A percentile compares a stretch with the other conserved stretches of the same genome.
These are phyloP conservation scores for Pseudocercospora pini-densiflorae DNA, from an alignment of 2,329 filamentous ascomycete species.

Conservation along the genomic window DNA sequence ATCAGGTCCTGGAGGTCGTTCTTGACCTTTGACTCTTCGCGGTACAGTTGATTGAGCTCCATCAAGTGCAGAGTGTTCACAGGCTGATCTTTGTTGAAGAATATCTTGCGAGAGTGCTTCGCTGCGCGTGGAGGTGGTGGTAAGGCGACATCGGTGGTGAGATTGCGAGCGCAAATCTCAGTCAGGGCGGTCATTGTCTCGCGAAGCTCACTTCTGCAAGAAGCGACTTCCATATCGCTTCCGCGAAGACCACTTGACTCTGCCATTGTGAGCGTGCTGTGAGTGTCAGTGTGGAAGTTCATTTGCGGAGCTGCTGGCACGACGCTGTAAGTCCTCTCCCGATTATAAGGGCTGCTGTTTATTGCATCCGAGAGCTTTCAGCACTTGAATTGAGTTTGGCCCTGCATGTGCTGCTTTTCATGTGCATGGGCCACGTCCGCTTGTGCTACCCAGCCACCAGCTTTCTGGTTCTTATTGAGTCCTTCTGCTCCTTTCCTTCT, in stretches of 20 bases:
- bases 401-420: slow-evolving; percentile 11
- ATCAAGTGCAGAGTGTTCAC: not conserved
- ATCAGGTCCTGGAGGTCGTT: slow-evolving; percentile 12
- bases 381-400: slow-evolving; percentile 4
- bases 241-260: not conserved
- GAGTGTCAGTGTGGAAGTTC: too few species aligned
- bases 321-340: not conserved
- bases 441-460: slow-evolving; percentile 12
- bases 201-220: not conserved
- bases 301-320: not conserved
- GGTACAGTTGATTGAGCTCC: slow-evolving; percentile 7
- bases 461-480: slow-evolving; percentile 2
- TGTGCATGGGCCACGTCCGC: slow-evolving; percentile 5
- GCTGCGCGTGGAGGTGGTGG: not conserved
- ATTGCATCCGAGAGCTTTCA: not conserved
- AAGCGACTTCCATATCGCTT: not conserved
- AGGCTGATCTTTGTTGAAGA: not conserved
- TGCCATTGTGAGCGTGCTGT: not conserved
- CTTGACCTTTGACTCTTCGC: slow-evolving; percentile 10
- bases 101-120: slow-evolving; percentile 6
- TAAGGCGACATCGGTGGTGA: not conserved
- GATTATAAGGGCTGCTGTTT: slow-evolving; percentile 14
- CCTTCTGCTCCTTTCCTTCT: not conserved
- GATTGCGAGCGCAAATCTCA: not conserved
- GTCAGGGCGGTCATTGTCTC: not conserved